phyloP scores from a whole-genome alignment of 306 rosid species.

The Hylodesmum podocarpum region DNA sequence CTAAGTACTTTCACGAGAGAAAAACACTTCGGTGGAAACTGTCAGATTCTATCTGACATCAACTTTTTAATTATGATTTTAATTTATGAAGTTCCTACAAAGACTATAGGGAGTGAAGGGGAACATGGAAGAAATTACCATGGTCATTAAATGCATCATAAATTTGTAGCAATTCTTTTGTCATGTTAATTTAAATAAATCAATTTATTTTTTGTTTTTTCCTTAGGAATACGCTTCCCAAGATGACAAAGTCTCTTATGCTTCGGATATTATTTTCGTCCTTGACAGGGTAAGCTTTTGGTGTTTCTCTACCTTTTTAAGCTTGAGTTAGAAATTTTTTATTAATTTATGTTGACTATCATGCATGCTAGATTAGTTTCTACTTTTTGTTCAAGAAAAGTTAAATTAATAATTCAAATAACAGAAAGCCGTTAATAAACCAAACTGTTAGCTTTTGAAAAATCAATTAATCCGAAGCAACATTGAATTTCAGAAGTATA shows the following conservation, averaged over 20 bases:
- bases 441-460: not conserved
- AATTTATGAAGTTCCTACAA: not conserved
- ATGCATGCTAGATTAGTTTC: not conserved
- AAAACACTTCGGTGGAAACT: constrained; percentile 13
- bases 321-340: not conserved
- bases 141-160: not conserved
- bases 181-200: not conserved
- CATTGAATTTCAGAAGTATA: too few species aligned
- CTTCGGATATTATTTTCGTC: constrained; percentile 63
- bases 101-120: not conserved
- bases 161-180: not conserved
- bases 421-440: not conserved
- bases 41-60: not conserved
- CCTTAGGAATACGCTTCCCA: constrained; percentile 58
- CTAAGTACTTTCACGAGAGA: not conserved
- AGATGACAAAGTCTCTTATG: constrained; percentile 59
- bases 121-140: not conserved
- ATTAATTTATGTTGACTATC: not conserved
- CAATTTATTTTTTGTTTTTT: not conserved
- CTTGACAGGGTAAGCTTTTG: constrained; percentile 65
- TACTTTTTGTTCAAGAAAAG: not conserved
- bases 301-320: not conserved
- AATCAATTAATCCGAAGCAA: not conserved
- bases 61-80: not conserved
- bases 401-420: not conserved